Percentiles rank a stretch among this genome's conserved stretches.
phyloP scores from a whole-genome alignment of 768 basidiomycete genomes.

The Favolaschia claudopus region DNA sequence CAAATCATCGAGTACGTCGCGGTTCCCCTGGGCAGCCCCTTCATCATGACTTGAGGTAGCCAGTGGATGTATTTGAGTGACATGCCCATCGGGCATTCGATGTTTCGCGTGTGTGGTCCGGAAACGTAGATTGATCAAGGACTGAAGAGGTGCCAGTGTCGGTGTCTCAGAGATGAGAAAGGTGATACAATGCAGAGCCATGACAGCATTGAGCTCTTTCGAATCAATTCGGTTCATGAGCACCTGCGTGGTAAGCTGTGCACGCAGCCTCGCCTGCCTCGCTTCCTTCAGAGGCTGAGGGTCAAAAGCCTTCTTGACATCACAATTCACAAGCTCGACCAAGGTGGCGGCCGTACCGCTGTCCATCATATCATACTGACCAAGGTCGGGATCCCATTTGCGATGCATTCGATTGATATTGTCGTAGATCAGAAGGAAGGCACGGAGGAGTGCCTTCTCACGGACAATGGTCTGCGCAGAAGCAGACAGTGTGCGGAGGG shows the following conservation, averaged over 20 bases:
- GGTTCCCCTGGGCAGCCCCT: neutral
- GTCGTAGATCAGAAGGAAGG: conserved; percentile 30
- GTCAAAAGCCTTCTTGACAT: conserved; percentile 1
- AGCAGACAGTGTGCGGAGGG: conserved; percentile 16
- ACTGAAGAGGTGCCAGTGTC: neutral
- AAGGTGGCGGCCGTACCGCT: conserved; percentile 31
- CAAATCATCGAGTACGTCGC: neutral
- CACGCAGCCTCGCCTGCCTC: neutral
- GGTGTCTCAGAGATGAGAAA: neutral
- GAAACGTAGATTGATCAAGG: neutral
- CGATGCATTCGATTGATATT: conserved; percentile 32
- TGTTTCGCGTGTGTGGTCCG: neutral
- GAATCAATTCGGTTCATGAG: neutral
- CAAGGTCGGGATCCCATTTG: conserved; percentile 28
- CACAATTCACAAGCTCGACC: conserved; percentile 23
- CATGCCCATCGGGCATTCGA: neutral
- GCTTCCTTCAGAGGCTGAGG: neutral
- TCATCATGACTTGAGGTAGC: conserved; percentile 1
- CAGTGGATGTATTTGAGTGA: neutral
- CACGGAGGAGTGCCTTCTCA: neutral
- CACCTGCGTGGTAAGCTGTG: neutral
- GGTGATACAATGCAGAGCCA: neutral
- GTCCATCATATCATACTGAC: conserved; percentile 24
- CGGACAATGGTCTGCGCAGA: conserved; percentile 17
- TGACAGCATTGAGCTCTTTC: neutral